A percentile compares a stretch with the other conserved stretches of the same genome.
phyloP scores from a whole-genome alignment of 2,329 filamentous ascomycete genomes.

The Fusarium siculi region DNA sequence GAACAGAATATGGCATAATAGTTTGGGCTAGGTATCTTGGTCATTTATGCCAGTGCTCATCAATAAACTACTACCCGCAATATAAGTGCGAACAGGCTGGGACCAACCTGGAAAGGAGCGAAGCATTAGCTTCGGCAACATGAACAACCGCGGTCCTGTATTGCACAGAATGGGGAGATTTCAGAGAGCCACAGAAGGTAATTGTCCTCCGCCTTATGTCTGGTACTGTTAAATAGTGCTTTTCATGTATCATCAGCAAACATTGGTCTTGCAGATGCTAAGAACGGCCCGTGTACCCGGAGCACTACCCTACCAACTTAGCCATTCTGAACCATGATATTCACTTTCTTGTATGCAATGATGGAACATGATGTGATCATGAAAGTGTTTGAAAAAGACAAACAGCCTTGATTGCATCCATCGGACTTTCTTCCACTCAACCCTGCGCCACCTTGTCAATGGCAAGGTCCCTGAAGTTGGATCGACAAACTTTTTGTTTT shows the following conservation, averaged over 20 bases:
- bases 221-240: slow-evolving; percentile 5
- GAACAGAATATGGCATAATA: background rate
- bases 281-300: slow-evolving; percentile 22
- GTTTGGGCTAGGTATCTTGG: background rate
- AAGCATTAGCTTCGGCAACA: slow-evolving; percentile 18
- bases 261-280: slow-evolving; percentile 19
- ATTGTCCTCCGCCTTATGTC: background rate
- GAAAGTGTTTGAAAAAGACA: slow-evolving; percentile 3
- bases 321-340: slow-evolving; percentile 20
- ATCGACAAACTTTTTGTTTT: background rate
- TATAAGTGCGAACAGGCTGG: slow-evolving; percentile 7
- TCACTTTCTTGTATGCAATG: slow-evolving; percentile 15
- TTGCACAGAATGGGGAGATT: background rate
- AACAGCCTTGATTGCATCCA: slow-evolving; percentile 2
- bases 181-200: background rate
- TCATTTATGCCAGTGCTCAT: background rate
- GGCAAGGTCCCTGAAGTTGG: slow-evolving; percentile 28
- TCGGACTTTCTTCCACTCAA: slow-evolving; percentile 9
- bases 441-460: slow-evolving; percentile 22
- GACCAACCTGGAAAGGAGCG: slow-evolving; percentile 5
- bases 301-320: slow-evolving; percentile 20
- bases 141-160: background rate
- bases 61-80: background rate
- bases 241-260: slow-evolving; percentile 1
- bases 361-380: slow-evolving; percentile 39